Base-by-base conservation (phyloP, 2,329 filamentous ascomycete genomes). In the Xylariales sp. region DNA sequence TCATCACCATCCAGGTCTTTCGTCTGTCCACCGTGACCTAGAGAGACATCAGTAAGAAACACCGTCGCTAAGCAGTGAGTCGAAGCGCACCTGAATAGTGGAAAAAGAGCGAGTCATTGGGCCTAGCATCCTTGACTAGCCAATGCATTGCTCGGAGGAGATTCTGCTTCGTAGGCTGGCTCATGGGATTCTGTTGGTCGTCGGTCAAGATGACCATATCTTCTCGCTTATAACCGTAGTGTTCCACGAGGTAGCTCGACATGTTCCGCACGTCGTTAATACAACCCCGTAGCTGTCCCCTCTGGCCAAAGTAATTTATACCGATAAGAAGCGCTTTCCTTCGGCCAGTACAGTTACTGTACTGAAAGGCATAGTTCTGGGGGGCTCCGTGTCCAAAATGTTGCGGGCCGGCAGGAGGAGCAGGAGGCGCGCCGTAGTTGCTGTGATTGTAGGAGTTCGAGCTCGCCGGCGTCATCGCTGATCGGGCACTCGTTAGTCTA, bases 201-300 rank as follows among this genome's bases (percentile, higher is more conserved):
- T 98, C 95, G 46, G 95, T 97, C 78, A 98, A 86, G 69, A 96
- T 90, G 23, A 98, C 95, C 95, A 98, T 98, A 77, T 98, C 94
- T 80, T 97, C 95, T 66, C 94, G 86, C 81, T 93, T 94, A 80
- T 98, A 98, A 36, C 92, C 92, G 79, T 97, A 97, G 77, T 93
- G 90, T 80, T 94, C 89, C 71, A 93, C 93, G 66, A 98, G 84
- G 78, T 97, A 98, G 57, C 87, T 87, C 28, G 94, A 97, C 93
- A 98, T 97, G 83, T 97, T 97, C 81, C 94, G 93, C 50, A 97
- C 95, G 78, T 98, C 95, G 78, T 98, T 97, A 84, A 97, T 97
- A 78, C 95, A 98, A 53, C 95, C 95, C 65, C 94, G 87, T 55
- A 97, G 85, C 83, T 97, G 93, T 34, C 94, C 94, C 65, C 93